These are phyloP conservation scores for Saturnispora saitoi DNA, from an alignment of 805 yeast species.

Conservation along the genomic window DNA sequence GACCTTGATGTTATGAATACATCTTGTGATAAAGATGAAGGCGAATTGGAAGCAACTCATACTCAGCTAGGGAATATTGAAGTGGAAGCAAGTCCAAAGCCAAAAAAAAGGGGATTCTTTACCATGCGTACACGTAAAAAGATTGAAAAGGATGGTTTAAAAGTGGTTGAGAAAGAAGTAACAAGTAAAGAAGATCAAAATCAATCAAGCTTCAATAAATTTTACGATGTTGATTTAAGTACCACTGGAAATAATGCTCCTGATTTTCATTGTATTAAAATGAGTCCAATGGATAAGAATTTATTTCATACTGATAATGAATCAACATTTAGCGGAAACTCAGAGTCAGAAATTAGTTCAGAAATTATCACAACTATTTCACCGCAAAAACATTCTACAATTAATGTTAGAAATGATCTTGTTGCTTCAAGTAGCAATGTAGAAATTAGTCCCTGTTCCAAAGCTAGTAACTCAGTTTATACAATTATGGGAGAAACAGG, in stretches of 20 bases:
- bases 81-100: background rate
- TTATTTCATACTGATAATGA: background rate
- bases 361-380: conserved; percentile 6
- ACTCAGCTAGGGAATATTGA: background rate
- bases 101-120: conserved; percentile 5
- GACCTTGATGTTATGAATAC: background rate
- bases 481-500: conserved; percentile 8
- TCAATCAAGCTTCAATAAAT: background rate
- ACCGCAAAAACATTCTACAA: background rate
- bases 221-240: background rate
- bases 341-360: conserved; percentile 10
- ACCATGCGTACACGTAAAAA: conserved; percentile 6
- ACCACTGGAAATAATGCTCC: background rate
- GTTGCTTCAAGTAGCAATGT: background rate
- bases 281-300: conserved; percentile 4
- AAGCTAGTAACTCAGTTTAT: background rate
- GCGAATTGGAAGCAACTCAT: background rate
- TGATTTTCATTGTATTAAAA: conserved; percentile 1
- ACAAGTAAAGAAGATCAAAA: background rate
- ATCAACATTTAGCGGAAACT: background rate
- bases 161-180: conserved; percentile 13
- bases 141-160: background rate
- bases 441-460: background rate
- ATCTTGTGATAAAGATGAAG: background rate
- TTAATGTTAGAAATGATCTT: background rate